Base-by-base conservation (phyloP, 2,329 filamentous ascomycete genomes). In the Fusarium ramigenum region DNA sequence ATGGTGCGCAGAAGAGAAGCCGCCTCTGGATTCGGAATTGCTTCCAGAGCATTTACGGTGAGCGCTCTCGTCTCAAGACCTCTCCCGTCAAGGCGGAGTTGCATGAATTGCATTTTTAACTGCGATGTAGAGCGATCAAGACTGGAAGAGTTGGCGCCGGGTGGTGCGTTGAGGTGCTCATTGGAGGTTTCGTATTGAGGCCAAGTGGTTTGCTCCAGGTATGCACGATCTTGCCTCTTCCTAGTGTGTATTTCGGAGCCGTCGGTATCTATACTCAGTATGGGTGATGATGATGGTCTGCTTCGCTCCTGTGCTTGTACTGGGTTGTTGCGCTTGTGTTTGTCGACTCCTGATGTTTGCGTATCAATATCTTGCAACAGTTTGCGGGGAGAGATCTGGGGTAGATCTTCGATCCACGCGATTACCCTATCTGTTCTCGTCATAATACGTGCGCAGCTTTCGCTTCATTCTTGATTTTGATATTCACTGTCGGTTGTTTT, bases 231-330 rank as follows among this genome's bases (percentile, higher is more conserved):
- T 6, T 44, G 16, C 3, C 10, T 44, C 16, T 25, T 44, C 16
- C 16, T 12, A 19, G 10, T 12, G 7, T 2, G 42, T 25, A 10
- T 9, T 44, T 44, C 16, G 16, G 10, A 11, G 16, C 10, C 23
- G 0, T 25, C 7, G 16, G 10, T 0, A 7, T 12, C 4, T 1
- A 19, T 19, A 4, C n/a, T 16, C 7, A 9, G 10, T 12, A 12
- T 18, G 8, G 42, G 0, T 25, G 16, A 4, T 25, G 7, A 25
- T 18, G 16, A 18, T 8, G 6, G 2, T 5, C 2, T 16, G 16
- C 7, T 25, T 19, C 11, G 16, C 10, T 25, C 42, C n/a, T 18
- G n/a, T 23, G n/a, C 10, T 44, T 9, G 42, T 44, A 8, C 7
- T 9, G 42, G 8, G 10, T 2, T 25, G 16, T 44, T 25, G 16